Evolutionary conservation across 129 eudicot genomes (phyloP), one percentile per base, ranked within the genome.

Genomic region (Deinandra increscens): DNA sequence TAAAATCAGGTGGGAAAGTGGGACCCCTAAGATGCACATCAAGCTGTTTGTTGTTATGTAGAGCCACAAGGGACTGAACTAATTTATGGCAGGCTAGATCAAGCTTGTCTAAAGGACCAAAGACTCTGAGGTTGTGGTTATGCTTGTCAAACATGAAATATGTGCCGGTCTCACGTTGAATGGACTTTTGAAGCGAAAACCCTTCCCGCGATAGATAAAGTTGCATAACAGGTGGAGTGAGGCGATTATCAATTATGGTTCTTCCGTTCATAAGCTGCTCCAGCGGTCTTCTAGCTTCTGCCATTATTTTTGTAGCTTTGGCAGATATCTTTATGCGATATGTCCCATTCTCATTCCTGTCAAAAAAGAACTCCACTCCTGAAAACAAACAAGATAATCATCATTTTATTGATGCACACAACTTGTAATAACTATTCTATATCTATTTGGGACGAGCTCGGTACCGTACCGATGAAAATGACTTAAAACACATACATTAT

Each of bases 251-350:
- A 1, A 75, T 66, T 33, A 94, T 61, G 46, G 81, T 70, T 51
- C 58, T 94, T 64, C 99, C 99, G 36, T 81, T 83, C 96, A 87
- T 85, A 44, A 94, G 88, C 70, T 76, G 72, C 74, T 89, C 96
- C 42, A 94, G 73, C 37, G 99, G 96, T 69, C 87, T 79, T 62
- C 96, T 89, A 46, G 89, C 60, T 63, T 94, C 99, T 22, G 95
- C 97, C 77, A 93, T 90, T 8, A 56, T 77, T 82, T 78, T 93
- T 33, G 95, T 93, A 37, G 95, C 98, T 60, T 69, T 79, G n/a
- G 97, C 97, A 54, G 90, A 81, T 64, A 93, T 89, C 66, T 76
- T 93, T 43, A 89, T 92, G 29, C 92, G 86, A 70, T 66, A 79
- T 36, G 92, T 81, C 2, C 98, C 97, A 36, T 83, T 93, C 3